Evolutionary conservation across 805 yeast genomes (phyloP).

Genomic region (Saccharomyces paradoxus): DNA sequence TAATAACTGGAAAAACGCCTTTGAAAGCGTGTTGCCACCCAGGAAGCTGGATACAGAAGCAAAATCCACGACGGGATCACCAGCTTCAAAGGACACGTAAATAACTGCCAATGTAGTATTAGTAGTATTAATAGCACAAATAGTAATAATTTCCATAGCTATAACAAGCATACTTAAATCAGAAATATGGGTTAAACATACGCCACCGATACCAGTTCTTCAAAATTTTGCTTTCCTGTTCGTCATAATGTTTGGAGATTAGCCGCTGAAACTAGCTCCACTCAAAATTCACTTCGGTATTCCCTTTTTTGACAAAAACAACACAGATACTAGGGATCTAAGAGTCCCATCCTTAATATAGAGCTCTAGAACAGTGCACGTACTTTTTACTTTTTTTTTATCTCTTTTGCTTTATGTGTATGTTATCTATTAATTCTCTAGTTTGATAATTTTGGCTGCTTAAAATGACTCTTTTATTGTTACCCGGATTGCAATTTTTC

Average conservation of each 20-base stretch:
- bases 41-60: slow-evolving; percentile 43
- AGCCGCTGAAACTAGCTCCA: neutral
- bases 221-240: neutral
- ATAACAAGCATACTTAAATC: neutral
- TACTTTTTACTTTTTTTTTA: neutral
- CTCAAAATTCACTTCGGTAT: neutral
- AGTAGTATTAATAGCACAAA: no score
- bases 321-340: neutral
- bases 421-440: neutral
- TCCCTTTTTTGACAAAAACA: neutral
- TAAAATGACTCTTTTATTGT: neutral
- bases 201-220: neutral
- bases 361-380: no score
- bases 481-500: neutral
- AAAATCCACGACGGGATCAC: neutral
- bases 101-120: neutral
- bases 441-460: neutral
- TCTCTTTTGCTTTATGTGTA: neutral
- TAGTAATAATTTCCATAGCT: neutral
- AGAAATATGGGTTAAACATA: neutral
- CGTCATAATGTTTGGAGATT: neutral
- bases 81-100: neutral
- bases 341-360: neutral
- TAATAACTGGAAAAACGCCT: slow-evolving; percentile 77
- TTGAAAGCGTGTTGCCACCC: slow-evolving; percentile 78